Conservation (phyloP, 2,329 filamentous ascomycete genomes). For the Didymella sp. region DNA sequence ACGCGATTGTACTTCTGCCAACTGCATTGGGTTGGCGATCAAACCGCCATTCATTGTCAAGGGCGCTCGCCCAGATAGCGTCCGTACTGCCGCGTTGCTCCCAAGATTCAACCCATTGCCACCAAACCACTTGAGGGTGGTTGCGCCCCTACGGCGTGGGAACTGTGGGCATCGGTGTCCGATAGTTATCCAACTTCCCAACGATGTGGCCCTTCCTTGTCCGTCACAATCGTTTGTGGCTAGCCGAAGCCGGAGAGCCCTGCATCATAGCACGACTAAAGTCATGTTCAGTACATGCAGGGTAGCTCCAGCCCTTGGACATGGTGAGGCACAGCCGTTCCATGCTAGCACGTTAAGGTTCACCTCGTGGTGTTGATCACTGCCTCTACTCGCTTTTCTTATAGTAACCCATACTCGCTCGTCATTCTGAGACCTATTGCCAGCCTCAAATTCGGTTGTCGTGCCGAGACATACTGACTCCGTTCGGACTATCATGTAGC, state of each 20-base stretch:
- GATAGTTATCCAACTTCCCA: neutral
- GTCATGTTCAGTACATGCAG: constrained; percentile 2
- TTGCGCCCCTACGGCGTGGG: neutral
- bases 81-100: neutral
- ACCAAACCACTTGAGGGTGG: neutral
- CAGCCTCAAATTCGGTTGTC: constrained; percentile 1
- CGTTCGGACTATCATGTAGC: constrained; percentile 3
- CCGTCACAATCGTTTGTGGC: constrained; percentile 1
- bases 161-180: constrained; percentile 9
- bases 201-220: neutral
- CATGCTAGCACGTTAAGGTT: constrained; percentile 13
- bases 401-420: constrained; percentile 1
- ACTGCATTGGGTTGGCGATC: constrained; percentile 5
- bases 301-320: constrained; percentile 9
- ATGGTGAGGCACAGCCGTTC: constrained; percentile 14
- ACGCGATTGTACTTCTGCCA: constrained; percentile 4
- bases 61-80: neutral
- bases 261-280: constrained; percentile 5
- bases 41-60: constrained; percentile 4
- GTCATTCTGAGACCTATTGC: neutral
- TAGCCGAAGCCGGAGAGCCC: constrained; percentile 16
- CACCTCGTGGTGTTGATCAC: constrained; percentile 6
- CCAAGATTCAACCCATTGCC: neutral
- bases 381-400: constrained; percentile 5
- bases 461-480: neutral